Percentiles rank a stretch among this genome's conserved stretches.
phyloP scores from a whole-genome alignment of 2,329 filamentous ascomycete genomes.

The Clonostachys rosea region DNA sequence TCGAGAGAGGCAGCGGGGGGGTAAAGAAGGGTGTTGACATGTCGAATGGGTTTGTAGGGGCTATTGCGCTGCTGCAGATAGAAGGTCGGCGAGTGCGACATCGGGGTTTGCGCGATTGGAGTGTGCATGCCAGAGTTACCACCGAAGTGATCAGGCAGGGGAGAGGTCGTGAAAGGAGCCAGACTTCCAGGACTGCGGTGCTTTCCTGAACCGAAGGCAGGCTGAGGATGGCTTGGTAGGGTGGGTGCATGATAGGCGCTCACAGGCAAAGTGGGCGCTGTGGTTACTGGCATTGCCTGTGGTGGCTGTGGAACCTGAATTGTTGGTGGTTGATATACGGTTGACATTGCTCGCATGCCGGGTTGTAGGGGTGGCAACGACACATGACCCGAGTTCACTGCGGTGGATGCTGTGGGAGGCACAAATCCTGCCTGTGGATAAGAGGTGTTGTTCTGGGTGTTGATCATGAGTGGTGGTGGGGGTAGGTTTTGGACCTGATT shows the following conservation, averaged over 20 bases:
- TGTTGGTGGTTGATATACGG: constrained; percentile 62
- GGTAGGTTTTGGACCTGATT: neutral
- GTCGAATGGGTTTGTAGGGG: constrained; percentile 85
- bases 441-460: neutral
- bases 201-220: constrained; percentile 45
- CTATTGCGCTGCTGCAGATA: constrained; percentile 86
- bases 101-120: constrained; percentile 54
- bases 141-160: constrained; percentile 57
- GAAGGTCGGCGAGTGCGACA: constrained; percentile 78
- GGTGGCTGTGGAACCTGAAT: constrained; percentile 29
- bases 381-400: constrained; percentile 19
- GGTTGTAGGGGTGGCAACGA: constrained; percentile 60
- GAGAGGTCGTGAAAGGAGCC: constrained; percentile 55
- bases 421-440: neutral
- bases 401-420: neutral
- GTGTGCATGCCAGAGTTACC: constrained; percentile 49
- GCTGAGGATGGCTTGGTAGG: constrained; percentile 16
- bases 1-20: constrained; percentile 78
- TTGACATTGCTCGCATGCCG: constrained; percentile 68
- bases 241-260: constrained; percentile 12
- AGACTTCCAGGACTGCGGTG: constrained; percentile 45
- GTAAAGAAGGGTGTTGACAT: constrained; percentile 86
- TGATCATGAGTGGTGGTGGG: neutral
- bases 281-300: constrained; percentile 14
- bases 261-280: constrained; percentile 11